Evolutionary conservation across 805 yeast genomes (phyloP).

Genomic region (Pichia kluyveri): DNA sequence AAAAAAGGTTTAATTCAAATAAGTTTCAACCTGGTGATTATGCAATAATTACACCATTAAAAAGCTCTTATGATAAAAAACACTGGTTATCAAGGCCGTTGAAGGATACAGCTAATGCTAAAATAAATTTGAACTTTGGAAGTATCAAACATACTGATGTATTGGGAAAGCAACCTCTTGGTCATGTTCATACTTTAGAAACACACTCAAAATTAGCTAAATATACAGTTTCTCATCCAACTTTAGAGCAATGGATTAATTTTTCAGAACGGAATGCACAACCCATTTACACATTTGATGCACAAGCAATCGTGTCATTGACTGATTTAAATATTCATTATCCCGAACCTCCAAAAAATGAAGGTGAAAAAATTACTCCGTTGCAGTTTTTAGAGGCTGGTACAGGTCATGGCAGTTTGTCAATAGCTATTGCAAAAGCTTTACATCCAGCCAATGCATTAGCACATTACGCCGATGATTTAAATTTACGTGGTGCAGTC

Average conservation of each 20-base stretch:
- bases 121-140: conserved; percentile 18
- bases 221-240: conserved; percentile 30
- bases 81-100: conserved; percentile 26
- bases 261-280: conserved; percentile 36
- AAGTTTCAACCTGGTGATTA: conserved; percentile 20
- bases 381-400: conserved; percentile 42
- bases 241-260: conserved; percentile 39
- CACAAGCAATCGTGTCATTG: conserved; percentile 35
- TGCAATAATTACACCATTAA: conserved; percentile 22
- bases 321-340: conserved; percentile 37
- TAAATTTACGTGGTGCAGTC: conserved; percentile 31
- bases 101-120: conserved; percentile 4
- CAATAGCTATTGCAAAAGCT: conserved; percentile 33
- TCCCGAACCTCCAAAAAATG: conserved; percentile 5
- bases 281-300: conserved; percentile 44
- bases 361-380: conserved; percentile 18
- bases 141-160: conserved; percentile 29
- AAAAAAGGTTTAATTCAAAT: neutral
- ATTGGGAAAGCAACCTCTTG: conserved; percentile 30
- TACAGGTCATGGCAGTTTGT: conserved; percentile 46
- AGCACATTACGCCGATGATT: conserved; percentile 10
- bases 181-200: conserved; percentile 15
- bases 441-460: conserved; percentile 37
- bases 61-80: conserved; percentile 15
- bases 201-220: conserved; percentile 14